A percentile compares a stretch with the other conserved stretches of the same genome.
phyloP scores from a whole-genome alignment of 805 yeast species.

The Lachancea sp. region DNA sequence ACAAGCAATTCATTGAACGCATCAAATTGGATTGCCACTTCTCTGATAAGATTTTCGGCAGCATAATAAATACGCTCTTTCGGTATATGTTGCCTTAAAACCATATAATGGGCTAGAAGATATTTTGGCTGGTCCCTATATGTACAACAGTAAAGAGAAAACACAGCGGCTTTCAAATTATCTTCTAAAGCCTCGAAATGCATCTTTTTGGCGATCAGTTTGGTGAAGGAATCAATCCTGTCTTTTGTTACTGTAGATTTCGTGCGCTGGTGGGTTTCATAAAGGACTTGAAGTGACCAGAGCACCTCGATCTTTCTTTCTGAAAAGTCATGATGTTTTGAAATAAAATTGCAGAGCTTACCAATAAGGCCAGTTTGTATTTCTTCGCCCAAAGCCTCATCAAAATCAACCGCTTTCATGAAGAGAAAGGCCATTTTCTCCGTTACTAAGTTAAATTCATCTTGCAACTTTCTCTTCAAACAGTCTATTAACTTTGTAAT shows the following conservation, averaged over 20 bases:
- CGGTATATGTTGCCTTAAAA: conserved; percentile 26
- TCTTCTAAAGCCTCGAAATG: not conserved
- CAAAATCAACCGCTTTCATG: not conserved
- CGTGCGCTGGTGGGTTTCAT: conserved; percentile 2
- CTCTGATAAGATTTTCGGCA: conserved; percentile 13
- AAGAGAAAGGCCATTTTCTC: conserved; percentile 4
- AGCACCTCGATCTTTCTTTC: not conserved
- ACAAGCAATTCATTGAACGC: conserved; percentile 19
- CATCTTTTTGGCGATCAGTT: not conserved
- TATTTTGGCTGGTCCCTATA: conserved; percentile 21
- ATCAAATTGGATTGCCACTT: conserved; percentile 4
- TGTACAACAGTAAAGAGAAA: conserved; percentile 22
- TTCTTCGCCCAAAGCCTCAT: not conserved
- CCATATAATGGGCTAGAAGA: conserved; percentile 33
- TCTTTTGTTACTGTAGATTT: not conserved
- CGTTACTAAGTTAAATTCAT: not conserved
- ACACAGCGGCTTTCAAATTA: conserved; percentile 18
- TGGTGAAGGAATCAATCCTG: not conserved
- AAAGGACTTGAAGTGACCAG: conserved; percentile 4
- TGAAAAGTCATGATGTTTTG: too few species aligned
- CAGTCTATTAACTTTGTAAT: conserved; percentile 4
- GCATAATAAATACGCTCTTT: conserved; percentile 18
- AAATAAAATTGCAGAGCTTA: not conserved
- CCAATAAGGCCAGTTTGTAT: not conserved
- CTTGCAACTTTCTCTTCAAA: not conserved